Evolutionary conservation across 495 filamentous ascomycete genomes (phyloP).

Genomic region (Glutinoglossum americanum): DNA sequence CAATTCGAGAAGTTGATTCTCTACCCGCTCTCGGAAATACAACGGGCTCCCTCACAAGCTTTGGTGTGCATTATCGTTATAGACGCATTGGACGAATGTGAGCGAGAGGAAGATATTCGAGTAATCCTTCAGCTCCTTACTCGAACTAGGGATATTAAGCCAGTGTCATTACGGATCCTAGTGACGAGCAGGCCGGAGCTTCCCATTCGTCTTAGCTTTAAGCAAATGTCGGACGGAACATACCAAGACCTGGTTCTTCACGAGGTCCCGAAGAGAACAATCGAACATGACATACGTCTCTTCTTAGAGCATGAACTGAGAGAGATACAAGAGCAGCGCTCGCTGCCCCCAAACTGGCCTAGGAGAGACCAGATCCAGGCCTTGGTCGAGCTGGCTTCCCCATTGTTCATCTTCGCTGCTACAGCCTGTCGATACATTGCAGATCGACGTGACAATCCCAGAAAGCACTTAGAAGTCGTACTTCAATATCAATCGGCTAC

Average conservation of each 20-base stretch:
- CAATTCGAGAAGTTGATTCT: conserved; percentile 2
- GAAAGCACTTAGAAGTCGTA: conserved; percentile 5
- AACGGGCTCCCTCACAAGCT: too few species aligned
- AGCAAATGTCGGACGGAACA: neutral
- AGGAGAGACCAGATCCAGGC: too few species aligned
- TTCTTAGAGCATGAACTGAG: too few species aligned
- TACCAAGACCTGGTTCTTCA: neutral
- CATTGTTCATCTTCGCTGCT: too few species aligned
- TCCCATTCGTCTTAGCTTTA: neutral
- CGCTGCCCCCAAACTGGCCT: too few species aligned
- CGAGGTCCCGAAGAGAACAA: too few species aligned
- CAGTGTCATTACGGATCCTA: conserved; percentile 7
- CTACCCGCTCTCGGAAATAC: conserved; percentile 5
- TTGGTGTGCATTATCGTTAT: conserved; percentile 6
- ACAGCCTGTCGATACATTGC: too few species aligned
- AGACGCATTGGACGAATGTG: conserved; percentile 8
- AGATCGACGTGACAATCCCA: conserved; percentile 1
- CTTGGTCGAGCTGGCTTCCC: too few species aligned
- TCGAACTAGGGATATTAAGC: conserved; percentile 1
- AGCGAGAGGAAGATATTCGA: conserved; percentile 3
- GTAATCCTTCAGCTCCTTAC: conserved; percentile 7
- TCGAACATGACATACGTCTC: too few species aligned
- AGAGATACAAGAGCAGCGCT: too few species aligned
- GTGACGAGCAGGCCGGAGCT: conserved; percentile 7
- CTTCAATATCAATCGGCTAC: conserved; percentile 7